phyloP scores from a whole-genome alignment of 257 asterid species.

The Nicotiana paniculata region DNA sequence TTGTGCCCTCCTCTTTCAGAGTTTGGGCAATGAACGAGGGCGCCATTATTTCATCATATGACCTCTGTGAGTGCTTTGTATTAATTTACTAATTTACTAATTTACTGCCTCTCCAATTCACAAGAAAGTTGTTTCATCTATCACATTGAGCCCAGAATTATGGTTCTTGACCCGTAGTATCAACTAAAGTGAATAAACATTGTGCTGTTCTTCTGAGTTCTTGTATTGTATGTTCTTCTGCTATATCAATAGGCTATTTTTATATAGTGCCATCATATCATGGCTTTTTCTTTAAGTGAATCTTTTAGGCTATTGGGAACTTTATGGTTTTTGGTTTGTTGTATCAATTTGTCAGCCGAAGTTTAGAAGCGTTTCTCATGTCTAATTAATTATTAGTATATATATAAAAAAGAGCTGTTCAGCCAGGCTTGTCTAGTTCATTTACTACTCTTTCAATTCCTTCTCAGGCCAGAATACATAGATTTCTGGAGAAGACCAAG shows the following conservation, averaged over 20 bases:
- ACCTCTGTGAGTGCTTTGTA: background rate
- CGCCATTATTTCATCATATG: background rate
- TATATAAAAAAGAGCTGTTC: background rate
- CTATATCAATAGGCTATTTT: background rate
- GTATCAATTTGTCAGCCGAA: background rate
- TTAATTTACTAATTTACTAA: too few relatives aligned
- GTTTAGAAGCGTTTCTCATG: background rate
- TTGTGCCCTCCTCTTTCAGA: background rate
- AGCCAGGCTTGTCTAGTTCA: slow-evolving; percentile 2
- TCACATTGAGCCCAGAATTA: background rate
- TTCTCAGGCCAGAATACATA: slow-evolving; percentile 73
- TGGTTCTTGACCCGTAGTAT: background rate
- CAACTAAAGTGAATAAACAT: background rate
- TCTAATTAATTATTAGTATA: background rate
- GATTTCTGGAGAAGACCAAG: slow-evolving; percentile 67
- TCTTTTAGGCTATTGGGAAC: background rate
- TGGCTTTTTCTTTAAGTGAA: background rate
- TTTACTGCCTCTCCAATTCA: background rate
- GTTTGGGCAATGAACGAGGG: background rate
- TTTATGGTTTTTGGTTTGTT: background rate
- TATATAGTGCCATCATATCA: background rate
- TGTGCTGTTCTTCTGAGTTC: background rate
- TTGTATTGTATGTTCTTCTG: background rate
- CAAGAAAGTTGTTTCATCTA: background rate
- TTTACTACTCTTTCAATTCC: slow-evolving; percentile 16